Base-by-base conservation (phyloP, 2,329 filamentous ascomycete genomes). In the Monosporascus sp. region DNA sequence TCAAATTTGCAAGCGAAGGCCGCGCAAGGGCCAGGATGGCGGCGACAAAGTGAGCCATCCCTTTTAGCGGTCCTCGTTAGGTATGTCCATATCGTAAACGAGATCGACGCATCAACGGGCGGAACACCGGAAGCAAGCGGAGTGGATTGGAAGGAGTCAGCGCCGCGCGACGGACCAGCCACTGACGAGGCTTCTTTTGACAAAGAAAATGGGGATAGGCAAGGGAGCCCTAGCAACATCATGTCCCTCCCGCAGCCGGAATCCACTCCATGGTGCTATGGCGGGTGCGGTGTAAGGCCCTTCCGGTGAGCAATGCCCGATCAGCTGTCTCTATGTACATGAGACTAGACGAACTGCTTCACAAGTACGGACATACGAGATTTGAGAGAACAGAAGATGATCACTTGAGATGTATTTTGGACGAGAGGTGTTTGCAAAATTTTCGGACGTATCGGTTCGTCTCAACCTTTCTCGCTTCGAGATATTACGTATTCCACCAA, bases 241-340 rank as follows among this genome's bases (percentile, higher is more conserved):
- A n/a, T 46, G 43, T 31, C 24, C 24, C 24, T 27, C 5, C 43
- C 22, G 26, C 22, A 41, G 38, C 20, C 22, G n/a, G 41, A 26
- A 46, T 24, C 43, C 43, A 46, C 43, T 14, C 26, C 7, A n/a
- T n/a, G 5, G 16, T 27, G 14, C 43, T 17, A 46, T 19, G 24
- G 16, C 9, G 3, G 16, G 16, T 41, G 17, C 17, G 38, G 38
- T 55, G 48, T 60, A 58, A 27, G 43, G 26, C 14, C 16, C n/a
- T 9, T 16, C 31, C 7, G 5, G 8, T 8, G 43, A 7, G 17
- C 14, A 0, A 46, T 14, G 14, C 6, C 22, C 3, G 5, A 7
- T 27, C 31, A 14, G 11, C 31, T 35, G 9, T 35, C 31, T 35
- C 9, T 5, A 14, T 11, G 31, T 35, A 5, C 11, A 14, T 2